phyloP scores from a whole-genome alignment of 257 asterid genomes.

The Solanum paucissectum region DNA sequence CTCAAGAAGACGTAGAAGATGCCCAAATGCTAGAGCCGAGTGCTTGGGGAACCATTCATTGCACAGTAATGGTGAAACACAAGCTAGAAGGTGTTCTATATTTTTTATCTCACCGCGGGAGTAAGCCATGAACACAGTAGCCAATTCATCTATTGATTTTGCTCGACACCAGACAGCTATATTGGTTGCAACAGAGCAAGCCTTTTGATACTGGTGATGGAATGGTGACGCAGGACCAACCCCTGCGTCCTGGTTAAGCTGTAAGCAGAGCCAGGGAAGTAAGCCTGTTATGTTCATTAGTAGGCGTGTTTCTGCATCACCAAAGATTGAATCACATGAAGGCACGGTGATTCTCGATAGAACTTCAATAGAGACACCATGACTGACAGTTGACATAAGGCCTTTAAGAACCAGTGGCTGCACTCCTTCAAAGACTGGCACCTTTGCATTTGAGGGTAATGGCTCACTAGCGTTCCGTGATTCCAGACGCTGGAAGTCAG shows the following conservation, averaged over 20 bases:
- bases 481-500: constrained; percentile 62
- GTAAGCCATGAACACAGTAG: constrained; percentile 73
- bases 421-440: constrained; percentile 86
- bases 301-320: constrained; percentile 85
- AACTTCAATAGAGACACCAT: constrained; percentile 75
- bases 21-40: constrained; percentile 92
- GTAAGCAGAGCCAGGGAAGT: constrained; percentile 99
- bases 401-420: constrained; percentile 98
- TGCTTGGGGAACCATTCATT: constrained; percentile 93
- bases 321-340: constrained; percentile 90
- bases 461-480: constrained; percentile 44
- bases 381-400: constrained; percentile 85
- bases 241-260: constrained; percentile 63
- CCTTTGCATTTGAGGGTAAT: constrained; percentile 44
- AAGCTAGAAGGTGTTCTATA: constrained; percentile 78
- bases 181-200: constrained; percentile 75
- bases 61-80: constrained; percentile 83
- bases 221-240: constrained; percentile 50
- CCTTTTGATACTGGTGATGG: constrained; percentile 66
- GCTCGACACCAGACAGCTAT: constrained; percentile 86
- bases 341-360: constrained; percentile 92
- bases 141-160: constrained; percentile 72
- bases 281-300: constrained; percentile 93
- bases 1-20: constrained; percentile 76
- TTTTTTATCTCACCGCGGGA: constrained; percentile 74